Conservation (phyloP, 192 early-diverging fungal species). For the Umbelopsis isabellina region DNA sequence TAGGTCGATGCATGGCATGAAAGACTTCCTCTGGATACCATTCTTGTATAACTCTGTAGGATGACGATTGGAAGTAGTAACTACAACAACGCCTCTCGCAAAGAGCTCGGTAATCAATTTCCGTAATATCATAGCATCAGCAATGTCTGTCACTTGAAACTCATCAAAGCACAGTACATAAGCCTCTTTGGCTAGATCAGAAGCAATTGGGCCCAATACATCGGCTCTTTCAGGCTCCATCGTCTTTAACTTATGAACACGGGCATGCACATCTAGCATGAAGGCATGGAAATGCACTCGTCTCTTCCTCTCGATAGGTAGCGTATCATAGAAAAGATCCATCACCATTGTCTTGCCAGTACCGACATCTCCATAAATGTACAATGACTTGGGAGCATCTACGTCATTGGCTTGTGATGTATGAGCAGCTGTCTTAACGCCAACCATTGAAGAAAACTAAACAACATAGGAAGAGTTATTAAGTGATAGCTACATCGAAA, state of each 20-base stretch:
- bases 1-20: slow-evolving; percentile 89
- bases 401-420: slow-evolving; percentile 29
- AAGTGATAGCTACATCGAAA: not conserved
- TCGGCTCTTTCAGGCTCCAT: slow-evolving; percentile 56
- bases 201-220: slow-evolving; percentile 75
- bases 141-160: slow-evolving; percentile 97
- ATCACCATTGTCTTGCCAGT: slow-evolving; percentile 96
- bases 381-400: slow-evolving; percentile 51
- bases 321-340: slow-evolving; percentile 91
- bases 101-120: slow-evolving; percentile 84
- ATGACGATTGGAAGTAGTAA: slow-evolving; percentile 93
- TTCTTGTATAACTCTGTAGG: slow-evolving; percentile 95
- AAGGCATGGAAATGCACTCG: slow-evolving; percentile 98
- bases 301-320: slow-evolving; percentile 71
- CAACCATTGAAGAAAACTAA: slow-evolving; percentile 8
- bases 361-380: slow-evolving; percentile 78
- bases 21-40: slow-evolving; percentile 92
- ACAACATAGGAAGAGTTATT: not conserved
- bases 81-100: slow-evolving; percentile 80
- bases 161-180: slow-evolving; percentile 96
- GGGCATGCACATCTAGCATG: slow-evolving; percentile 91
- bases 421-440: slow-evolving; percentile 20
- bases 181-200: slow-evolving; percentile 78
- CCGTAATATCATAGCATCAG: slow-evolving; percentile 93
- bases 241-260: slow-evolving; percentile 64